A percentile compares a stretch with the other conserved stretches of the same genome.
phyloP scores from a whole-genome alignment of 2,329 filamentous ascomycete species.

The Dryadomyces quercus-mongolicae region DNA sequence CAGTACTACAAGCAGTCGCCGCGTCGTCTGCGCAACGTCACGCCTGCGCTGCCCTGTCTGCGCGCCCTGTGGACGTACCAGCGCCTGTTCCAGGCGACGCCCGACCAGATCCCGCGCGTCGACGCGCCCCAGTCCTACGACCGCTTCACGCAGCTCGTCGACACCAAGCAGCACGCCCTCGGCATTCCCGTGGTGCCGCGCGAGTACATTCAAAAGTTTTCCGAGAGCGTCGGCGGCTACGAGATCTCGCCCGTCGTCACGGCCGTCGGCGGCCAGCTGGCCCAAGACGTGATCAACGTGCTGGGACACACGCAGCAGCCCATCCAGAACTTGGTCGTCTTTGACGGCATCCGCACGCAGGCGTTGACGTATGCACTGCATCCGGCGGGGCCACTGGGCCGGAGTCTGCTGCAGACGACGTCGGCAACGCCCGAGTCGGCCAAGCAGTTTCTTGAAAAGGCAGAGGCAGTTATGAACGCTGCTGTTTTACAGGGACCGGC shows the following conservation, averaged over 20 bases:
- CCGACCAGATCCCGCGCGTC: constrained; percentile 22
- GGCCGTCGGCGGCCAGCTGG: constrained; percentile 78
- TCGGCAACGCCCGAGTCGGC: neutral
- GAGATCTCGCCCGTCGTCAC: constrained; percentile 82
- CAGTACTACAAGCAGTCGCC: constrained; percentile 57
- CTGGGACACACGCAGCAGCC: constrained; percentile 84
- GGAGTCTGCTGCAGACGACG: constrained; percentile 24
- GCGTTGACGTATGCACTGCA: constrained; percentile 74
- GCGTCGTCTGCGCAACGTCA: constrained; percentile 63
- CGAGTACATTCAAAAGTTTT: constrained; percentile 68
- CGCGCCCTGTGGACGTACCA: constrained; percentile 87
- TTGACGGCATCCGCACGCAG: constrained; percentile 73
- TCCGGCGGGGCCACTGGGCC: constrained; percentile 44
- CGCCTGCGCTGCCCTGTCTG: constrained; percentile 72
- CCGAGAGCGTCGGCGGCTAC: constrained; percentile 62
- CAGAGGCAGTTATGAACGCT: too few relatives aligned
- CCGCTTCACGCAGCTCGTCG: constrained; percentile 65
- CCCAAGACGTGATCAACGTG: constrained; percentile 96
- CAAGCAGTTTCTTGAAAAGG: too few relatives aligned
- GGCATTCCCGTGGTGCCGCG: constrained; percentile 56
- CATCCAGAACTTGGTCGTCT: constrained; percentile 87
- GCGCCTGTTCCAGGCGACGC: constrained; percentile 34
- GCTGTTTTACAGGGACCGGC: too few relatives aligned
- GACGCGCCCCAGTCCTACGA: constrained; percentile 54
- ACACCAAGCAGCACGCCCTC: constrained; percentile 64